Evolutionary conservation across 371 early-diverging fungal genomes (phyloP), one percentile per base, ranked within the genome.

Genomic region (Umbelopsis sp.): DNA sequence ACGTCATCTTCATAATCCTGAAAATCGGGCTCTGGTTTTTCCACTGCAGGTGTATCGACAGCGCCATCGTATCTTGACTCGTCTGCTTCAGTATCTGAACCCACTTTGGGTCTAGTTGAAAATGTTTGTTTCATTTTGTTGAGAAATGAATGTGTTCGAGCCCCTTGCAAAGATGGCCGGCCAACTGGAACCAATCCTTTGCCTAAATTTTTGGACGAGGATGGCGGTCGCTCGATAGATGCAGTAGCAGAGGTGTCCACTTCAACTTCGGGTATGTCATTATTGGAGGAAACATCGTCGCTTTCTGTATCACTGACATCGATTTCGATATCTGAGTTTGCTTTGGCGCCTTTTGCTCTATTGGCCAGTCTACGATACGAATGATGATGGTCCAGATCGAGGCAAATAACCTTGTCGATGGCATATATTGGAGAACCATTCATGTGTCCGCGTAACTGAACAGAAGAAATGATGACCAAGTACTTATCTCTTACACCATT

Each of bases 381-480:
- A 11, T 66, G 73, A 0, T 66, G 8, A 9, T 51, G 53, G 50
- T 83, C 72, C 50, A 86, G 75, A 20, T 78, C 74, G 63, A 87
- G 45, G 57, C 86, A 81, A 0, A 78, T 73, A 0, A 85, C 76
- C 44, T 78, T 80, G 22, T 81, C 79, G 46, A 87, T 80, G 7
- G 75, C 78, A 72, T 76, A 82, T 0, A 83, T 72, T 1, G 83
- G 71, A 45, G 81, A 76, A 29, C 76, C 82, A 48, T 78, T 76
- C 44, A 87, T 68, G 44, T 79, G 71, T 6, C 87, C 87, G 41
- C 84, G 70, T 4, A 69, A 18, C 32, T 80, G 81, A 44, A 77
- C 75, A 5, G 80, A 75, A 7, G 83, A 77, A 20, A 86, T 77
- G 48, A 85, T 83, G 20, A 84, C 65, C 62, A 83, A 67, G 41